These are phyloP conservation scores for Elongisporangium prolatum DNA, from an alignment of 352 stramenopile species.

Conservation along the genomic window DNA sequence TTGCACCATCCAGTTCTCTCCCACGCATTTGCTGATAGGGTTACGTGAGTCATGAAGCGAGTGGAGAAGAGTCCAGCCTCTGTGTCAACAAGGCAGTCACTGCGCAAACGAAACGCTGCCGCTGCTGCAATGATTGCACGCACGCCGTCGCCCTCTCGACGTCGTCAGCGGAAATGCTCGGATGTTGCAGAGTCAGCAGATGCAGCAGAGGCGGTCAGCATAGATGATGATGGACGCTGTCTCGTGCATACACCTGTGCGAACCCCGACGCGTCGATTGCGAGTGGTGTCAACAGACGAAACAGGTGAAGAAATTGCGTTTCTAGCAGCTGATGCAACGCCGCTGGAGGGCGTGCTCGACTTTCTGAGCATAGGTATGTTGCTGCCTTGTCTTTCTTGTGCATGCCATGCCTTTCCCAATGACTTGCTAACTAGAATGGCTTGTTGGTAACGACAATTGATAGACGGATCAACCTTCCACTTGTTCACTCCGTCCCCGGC, in stretches of 20 bases:
- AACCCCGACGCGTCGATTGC: neutral
- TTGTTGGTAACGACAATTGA: slow-evolving; percentile 7
- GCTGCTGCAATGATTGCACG: neutral
- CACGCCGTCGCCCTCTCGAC: neutral
- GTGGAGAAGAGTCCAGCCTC: neutral
- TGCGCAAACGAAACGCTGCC: neutral
- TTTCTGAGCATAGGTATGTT: slow-evolving; percentile 40
- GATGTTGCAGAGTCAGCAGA: neutral
- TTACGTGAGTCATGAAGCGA: neutral
- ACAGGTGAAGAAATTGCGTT: neutral
- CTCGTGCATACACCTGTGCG: neutral
- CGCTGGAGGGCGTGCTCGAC: slow-evolving; percentile 44
- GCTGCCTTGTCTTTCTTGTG: too few species aligned
- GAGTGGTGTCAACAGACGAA: neutral
- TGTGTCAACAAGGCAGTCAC: neutral
- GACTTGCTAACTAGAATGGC: neutral
- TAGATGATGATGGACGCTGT: neutral
- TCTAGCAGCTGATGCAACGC: slow-evolving; percentile 20
- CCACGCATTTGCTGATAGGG: neutral
- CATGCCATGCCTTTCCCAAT: neutral
- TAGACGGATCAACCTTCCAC: slow-evolving; percentile 29
- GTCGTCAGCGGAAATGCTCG: neutral
- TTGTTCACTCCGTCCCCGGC: slow-evolving; percentile 52
- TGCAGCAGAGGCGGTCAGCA: neutral
- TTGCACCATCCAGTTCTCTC: neutral